Percentiles rank a stretch among this genome's conserved stretches.
Evolutionary conservation across 148 eudicot genomes (phyloP).

Genomic region (Diospyros lotus): DNA sequence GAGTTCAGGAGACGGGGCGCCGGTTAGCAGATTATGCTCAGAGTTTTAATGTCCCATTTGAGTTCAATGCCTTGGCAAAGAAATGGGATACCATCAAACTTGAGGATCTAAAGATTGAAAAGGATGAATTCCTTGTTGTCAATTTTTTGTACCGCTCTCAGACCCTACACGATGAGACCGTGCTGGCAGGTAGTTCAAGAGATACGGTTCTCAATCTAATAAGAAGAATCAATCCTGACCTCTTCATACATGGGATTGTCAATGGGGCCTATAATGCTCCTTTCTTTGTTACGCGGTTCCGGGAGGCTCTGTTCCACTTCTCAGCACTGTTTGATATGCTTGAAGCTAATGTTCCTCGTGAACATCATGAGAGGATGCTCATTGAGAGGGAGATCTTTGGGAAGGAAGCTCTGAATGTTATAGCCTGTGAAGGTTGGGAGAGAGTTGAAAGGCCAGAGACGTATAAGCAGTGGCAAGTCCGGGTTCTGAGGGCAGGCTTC

Average conservation of each 20-base stretch:
- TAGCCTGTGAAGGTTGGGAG: constrained; percentile 76
- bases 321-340: constrained; percentile 68
- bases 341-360: constrained; percentile 52
- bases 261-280: constrained; percentile 67
- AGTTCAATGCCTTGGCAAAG: constrained; percentile 51
- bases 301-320: constrained; percentile 66
- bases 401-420: constrained; percentile 56
- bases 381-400: constrained; percentile 58
- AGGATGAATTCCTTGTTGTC: constrained; percentile 55
- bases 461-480: constrained; percentile 64
- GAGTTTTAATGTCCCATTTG: constrained; percentile 52
- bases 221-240: constrained; percentile 45
- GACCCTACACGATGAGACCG: constrained; percentile 60
- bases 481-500: constrained; percentile 46
- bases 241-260: constrained; percentile 53
- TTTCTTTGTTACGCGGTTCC: constrained; percentile 58
- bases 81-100: constrained; percentile 55
- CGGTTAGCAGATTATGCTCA: constrained; percentile 55
- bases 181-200: constrained; percentile 43
- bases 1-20: constrained; percentile 59
- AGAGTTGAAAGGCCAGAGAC: constrained; percentile 73
- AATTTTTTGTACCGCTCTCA: constrained; percentile 50
- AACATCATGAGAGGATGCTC: constrained; percentile 42
- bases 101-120: constrained; percentile 51
- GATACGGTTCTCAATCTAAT: constrained; percentile 40